Conservation (phyloP, 345 rosid genomes). For the Reutealis trisperma region DNA sequence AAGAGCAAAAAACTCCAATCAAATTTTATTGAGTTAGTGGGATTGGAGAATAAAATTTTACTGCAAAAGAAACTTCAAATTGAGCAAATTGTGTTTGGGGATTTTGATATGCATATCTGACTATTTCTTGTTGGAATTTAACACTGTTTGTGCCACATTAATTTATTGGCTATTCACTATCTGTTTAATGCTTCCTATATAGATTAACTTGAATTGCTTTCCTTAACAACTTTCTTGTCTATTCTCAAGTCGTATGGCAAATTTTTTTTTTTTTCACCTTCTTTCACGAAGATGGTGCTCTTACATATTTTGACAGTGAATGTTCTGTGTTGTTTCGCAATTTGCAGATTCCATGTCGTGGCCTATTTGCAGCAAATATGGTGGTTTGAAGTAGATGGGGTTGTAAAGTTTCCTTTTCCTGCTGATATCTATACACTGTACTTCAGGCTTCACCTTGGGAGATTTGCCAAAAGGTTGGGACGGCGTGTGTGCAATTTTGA, state of each 20-base stretch:
- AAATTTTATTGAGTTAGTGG: background rate
- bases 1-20: background rate
- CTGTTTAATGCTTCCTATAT: no score
- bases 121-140: background rate
- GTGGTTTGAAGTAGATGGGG: constrained; percentile 96
- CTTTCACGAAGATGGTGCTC: background rate
- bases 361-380: constrained; percentile 91
- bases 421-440: constrained; percentile 73
- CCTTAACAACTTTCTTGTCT: background rate
- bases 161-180: background rate
- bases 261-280: constrained; percentile 2
- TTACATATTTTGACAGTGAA: constrained; percentile 14
- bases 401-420: constrained; percentile 77
- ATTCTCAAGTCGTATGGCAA: background rate
- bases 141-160: background rate
- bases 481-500: constrained; percentile 39
- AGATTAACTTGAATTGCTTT: background rate
- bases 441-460: constrained; percentile 89
- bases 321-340: constrained; percentile 39
- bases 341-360: constrained; percentile 69
- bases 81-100: background rate
- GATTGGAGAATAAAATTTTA: background rate
- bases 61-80: background rate
- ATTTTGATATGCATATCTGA: background rate
- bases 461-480: constrained; percentile 67